Conservation (phyloP, 164 flowering plant genomes). For the Vitis rotundifolia region DNA sequence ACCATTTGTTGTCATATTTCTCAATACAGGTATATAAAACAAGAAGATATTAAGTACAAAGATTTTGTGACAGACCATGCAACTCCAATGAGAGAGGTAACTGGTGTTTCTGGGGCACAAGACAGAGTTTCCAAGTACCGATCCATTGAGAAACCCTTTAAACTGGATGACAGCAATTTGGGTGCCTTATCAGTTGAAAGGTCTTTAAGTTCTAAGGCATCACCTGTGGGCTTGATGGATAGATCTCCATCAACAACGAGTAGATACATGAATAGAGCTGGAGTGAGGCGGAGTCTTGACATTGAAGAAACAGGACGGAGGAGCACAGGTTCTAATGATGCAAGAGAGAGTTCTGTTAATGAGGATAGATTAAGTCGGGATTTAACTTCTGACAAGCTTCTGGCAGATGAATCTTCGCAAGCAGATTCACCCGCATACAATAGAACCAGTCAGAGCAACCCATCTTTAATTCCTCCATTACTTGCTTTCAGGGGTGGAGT, state of each 20-base stretch:
- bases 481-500: conserved; percentile 46
- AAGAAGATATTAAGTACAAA: conserved; percentile 25
- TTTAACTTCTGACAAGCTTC: conserved; percentile 33
- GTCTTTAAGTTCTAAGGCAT: conserved; percentile 46
- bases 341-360: conserved; percentile 42
- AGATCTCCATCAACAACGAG: conserved; percentile 72
- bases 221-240: conserved; percentile 51
- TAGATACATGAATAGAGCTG: conserved; percentile 40
- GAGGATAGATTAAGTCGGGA: conserved; percentile 60
- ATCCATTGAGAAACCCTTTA: conserved; percentile 19
- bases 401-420: conserved; percentile 45
- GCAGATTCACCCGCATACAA: conserved; percentile 45
- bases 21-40: conserved; percentile 17
- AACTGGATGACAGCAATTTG: conserved; percentile 22
- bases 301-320: conserved; percentile 64
- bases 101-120: conserved; percentile 19
- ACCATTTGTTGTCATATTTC: not conserved
- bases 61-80: conserved; percentile 24
- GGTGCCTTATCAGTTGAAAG: conserved; percentile 49
- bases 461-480: conserved; percentile 51
- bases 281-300: conserved; percentile 54
- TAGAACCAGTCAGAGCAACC: conserved; percentile 37
- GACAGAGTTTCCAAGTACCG: conserved; percentile 29
- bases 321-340: conserved; percentile 48
- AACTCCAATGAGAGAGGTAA: conserved; percentile 21